Conservation (phyloP, 2,329 filamentous ascomycete genomes). For the Botrytis aclada region DNA sequence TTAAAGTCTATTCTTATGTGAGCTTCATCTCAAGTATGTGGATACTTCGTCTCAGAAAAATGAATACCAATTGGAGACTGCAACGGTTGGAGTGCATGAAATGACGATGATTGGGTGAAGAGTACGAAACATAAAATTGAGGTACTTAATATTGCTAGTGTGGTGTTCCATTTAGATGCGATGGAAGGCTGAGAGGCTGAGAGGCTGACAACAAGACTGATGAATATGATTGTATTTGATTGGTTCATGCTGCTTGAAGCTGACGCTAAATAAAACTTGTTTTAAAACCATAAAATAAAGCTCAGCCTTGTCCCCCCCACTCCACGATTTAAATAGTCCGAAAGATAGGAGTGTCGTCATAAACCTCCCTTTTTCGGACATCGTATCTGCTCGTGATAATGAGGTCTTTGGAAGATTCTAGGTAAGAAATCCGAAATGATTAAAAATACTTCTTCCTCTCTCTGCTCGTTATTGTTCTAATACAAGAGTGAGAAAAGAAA, state of each 20-base stretch:
- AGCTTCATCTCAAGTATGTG: neutral
- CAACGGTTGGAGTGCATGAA: neutral
- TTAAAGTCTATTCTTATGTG: neutral
- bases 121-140: neutral
- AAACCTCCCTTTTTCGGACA: neutral
- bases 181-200: neutral
- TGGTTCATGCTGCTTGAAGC: neutral
- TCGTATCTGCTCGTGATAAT: constrained; percentile 41
- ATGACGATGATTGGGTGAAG: neutral
- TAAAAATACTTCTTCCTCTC: neutral
- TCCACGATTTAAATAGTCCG: neutral
- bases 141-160: no score
- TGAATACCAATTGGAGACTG: neutral
- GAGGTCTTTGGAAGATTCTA: constrained; percentile 54
- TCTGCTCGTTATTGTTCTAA: constrained; percentile 24
- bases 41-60: neutral
- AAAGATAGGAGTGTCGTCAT: neutral
- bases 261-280: neutral
- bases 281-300: neutral
- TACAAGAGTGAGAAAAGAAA: constrained; percentile 44
- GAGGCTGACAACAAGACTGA: constrained; percentile 1
- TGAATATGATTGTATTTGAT: neutral
- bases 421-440: constrained; percentile 39
- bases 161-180: neutral
- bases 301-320: neutral